Percentiles rank a stretch among this genome's conserved stretches.
Evolutionary conservation across 495 filamentous ascomycete genomes (phyloP).

Genomic region (Trichoderma parareesei): DNA sequence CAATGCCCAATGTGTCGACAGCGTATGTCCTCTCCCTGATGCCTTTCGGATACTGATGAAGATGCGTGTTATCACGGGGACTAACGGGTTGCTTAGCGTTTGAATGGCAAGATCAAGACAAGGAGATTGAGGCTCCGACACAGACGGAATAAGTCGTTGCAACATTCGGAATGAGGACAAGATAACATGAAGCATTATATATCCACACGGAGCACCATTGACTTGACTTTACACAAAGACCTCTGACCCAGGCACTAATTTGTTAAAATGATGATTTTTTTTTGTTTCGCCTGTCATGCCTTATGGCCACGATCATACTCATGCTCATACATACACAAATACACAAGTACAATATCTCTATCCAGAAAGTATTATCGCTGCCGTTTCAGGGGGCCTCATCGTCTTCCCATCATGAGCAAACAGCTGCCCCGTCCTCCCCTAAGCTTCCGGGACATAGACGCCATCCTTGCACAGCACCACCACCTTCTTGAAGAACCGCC

Average conservation of each 20-base stretch:
- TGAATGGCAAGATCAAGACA: background rate
- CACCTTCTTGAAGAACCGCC: slow-evolving; percentile 92
- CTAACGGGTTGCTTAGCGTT: background rate
- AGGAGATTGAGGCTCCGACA: background rate
- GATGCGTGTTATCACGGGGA: background rate
- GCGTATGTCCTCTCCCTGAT: slow-evolving; percentile 46
- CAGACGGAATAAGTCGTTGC: background rate
- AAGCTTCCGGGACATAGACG: slow-evolving; percentile 48
- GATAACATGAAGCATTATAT: background rate
- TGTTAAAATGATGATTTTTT: background rate
- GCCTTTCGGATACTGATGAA: background rate
- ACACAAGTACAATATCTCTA: background rate
- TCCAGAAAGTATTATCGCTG: background rate
- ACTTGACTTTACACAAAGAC: background rate
- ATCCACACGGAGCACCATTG: background rate
- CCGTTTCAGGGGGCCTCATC: background rate
- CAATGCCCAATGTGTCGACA: slow-evolving; percentile 98
- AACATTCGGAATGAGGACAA: background rate
- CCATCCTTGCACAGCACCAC: slow-evolving; percentile 76
- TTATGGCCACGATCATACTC: background rate
- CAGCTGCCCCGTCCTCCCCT: slow-evolving; percentile 16
- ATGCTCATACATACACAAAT: background rate
- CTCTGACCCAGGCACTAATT: background rate
- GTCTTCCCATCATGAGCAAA: background rate
- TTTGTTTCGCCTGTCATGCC: background rate